Base-by-base conservation (phyloP, 768 basidiomycete genomes). In the Naganishia friedmannii region DNA sequence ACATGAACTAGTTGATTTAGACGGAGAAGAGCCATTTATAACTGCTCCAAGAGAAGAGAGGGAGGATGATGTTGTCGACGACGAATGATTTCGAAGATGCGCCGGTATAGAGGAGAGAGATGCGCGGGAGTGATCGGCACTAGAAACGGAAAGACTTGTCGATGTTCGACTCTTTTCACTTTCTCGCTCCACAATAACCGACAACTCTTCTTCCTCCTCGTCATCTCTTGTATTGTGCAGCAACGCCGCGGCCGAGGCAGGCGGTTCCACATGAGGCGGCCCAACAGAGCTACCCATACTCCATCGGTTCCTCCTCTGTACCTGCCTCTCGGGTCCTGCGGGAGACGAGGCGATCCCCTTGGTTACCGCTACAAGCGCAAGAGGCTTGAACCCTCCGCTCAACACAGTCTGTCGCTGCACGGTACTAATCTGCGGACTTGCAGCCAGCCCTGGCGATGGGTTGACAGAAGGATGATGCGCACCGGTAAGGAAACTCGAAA, bases 31-130 rank as follows among this genome's bases (percentile, higher is more conserved):
- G 19, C 60, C 58, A 29, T 60, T 37, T 31, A 72, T 65, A 23
- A 72, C 55, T 7, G 57, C 58, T 19, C 71, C 71, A 53, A 72
- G 67, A 26, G 66, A 68, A n/a, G 67, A 68, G 26, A 72, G 58
- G 12, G 60, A 70, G n/a, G 66, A 67, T 26, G 48, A 48, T 9
- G 58, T 68, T 2, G 71, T 68, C 1, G 71, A 72, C 1, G 67
- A 31, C 5, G 71, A 72, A n/a, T 65, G 68, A 28, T 55, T 72
- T n/a, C 71, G 42, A 37, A 72, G 28, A 45, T 72, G 71, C 10
- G 71, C 58, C 37, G 71, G 71, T 26, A 72, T 34, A 15, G 66
- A 55, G 9, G 68, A 53, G 23, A 58, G 68, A 9, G 68, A 69
- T 19, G 48, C 39, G 57, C 32, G 32, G 12, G 46, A 48, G 31